phyloP scores from a whole-genome alignment of 148 eudicot genomes.

The Amaranthus hypochondriacus region DNA sequence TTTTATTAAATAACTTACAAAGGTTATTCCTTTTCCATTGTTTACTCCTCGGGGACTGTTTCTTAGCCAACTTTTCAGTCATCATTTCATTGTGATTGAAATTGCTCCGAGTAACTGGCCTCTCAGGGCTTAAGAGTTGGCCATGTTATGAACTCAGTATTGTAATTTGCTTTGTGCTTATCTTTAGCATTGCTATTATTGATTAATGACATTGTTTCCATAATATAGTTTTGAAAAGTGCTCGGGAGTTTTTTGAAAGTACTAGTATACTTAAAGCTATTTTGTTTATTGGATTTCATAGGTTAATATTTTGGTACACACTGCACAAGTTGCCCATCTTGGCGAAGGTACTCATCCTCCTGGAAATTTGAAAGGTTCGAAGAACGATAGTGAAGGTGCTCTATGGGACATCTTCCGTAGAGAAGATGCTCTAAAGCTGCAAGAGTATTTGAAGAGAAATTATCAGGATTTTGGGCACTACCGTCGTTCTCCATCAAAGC shows the following conservation, averaged over 20 bases:
- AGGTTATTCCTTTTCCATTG: too few relatives aligned
- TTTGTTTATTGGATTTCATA: constrained; percentile 13
- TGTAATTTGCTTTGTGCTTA: not conserved
- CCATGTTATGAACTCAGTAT: not conserved
- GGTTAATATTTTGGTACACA: constrained; percentile 73
- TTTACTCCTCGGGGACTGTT: too few relatives aligned
- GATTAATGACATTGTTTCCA: not conserved
- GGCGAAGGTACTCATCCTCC: constrained; percentile 8
- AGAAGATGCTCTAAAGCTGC: constrained; percentile 59
- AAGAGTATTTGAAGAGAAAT: constrained; percentile 58
- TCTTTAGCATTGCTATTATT: not conserved
- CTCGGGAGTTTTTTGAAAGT: constrained; percentile 6
- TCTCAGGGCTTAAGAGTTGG: not conserved
- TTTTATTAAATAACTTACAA: too few relatives aligned
- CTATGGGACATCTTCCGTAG: constrained; percentile 76
- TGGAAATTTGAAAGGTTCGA: constrained; percentile 20
- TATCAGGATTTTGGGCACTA: constrained; percentile 59
- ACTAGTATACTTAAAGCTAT: constrained; percentile 1
- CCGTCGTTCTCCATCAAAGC: constrained; percentile 33
- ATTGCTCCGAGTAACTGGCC: not conserved
- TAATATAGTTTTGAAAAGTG: not conserved
- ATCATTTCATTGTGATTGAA: not conserved
- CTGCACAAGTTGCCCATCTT: constrained; percentile 33
- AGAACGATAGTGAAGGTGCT: constrained; percentile 46
- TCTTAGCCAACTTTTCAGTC: not conserved